Base-by-base conservation (phyloP, 1,139 yeast species). In the Candida albicans region DNA sequence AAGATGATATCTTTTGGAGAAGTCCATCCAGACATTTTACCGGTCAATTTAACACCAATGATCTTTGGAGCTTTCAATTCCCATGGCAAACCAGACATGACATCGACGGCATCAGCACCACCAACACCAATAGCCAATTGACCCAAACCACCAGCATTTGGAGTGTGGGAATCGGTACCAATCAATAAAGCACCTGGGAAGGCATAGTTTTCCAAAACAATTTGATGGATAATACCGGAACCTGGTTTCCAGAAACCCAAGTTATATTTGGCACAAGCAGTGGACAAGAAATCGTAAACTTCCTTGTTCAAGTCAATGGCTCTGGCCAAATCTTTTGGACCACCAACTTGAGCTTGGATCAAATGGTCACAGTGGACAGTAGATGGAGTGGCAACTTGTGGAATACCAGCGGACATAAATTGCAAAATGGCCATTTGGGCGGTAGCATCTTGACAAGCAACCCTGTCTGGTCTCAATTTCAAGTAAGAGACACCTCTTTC, bases 231-330 rank as follows among this genome's bases (percentile, higher is more conserved):
- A 57, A 93, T 93, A 59, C 99, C 99, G 48, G 97, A 90, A 68
- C 98, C 98, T 67, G 99, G 98, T 70, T 87, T 88, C 99, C 99
- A 93, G 90, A 93, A 93, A 70, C 97, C 97, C 72, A 93, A 87
- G 82, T 90, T 87, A 80, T 91, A 93, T 77, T 91, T 91, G 62
- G 96, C 96, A 69, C 96, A 87, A 52, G 97, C 93, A 56, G 95
- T 73, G 51, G 89, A 81, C 73, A 93, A 82, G 79, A 93, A 93
- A 73, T 93, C 96, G 73, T 83, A 93, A 56, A 93, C 99, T 76
- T 93, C 99, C 77, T 87, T 89, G 82, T 93, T 93, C 65, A 89
- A 75, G 64, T 83, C 85, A 64, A 89, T 84, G 65, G 99, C 97
- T 72, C 96, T 85, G 48, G 84, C 84, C 73, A 93, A 84, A 79